Evolutionary conservation across 176 grass and related monocot genomes (phyloP), one percentile per base, ranked within the genome.

Genomic region (Musa schizocarpa): DNA sequence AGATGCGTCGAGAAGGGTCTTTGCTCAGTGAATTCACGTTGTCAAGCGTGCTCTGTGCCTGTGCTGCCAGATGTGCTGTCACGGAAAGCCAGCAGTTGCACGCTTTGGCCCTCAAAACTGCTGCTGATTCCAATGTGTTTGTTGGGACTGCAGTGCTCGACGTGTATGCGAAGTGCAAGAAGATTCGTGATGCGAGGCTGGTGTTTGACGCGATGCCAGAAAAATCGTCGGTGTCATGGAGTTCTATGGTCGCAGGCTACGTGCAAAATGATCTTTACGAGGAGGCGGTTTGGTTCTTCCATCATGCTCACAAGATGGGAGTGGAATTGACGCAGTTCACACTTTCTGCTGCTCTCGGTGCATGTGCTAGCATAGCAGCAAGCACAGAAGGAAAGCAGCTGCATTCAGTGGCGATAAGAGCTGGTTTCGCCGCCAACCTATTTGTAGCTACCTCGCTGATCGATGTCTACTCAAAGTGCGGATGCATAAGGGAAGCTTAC

Each of bases 171-270:
- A 87, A 89, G 75, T 89, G 84, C 72, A 80, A 81, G 55, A 85
- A 87, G 90, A 85, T 89, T 14, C 82, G 82, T 27, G 79, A 92
- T 68, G 84, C 84, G 17, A 71, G 24, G 50, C 81, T 55, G 74
- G 66, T 89, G 72, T 92, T 87, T 68, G 74, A 92, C 73, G 86
- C 75, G 53, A 92, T 92, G 71, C 22, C 74, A 34, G 58, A 89
- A 69, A 92, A 77, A 87, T 87, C 87, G 80, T 64, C 80, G 76
- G 90, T 92, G 77, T 83, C 84, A 73, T 87, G 84, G 84, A 89
- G 82, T 76, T 89, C 90, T 23, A 69, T 92, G 71, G 79, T 81
- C 57, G 80, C 84, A 54, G 90, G 87, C 71, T 88, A 81, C 23
- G 80, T 85, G 74, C 90, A 87, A 81, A 92, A 87, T 83, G 81